Base-by-base conservation (phyloP, 2,329 filamentous ascomycete species). In the Lachnum nothofagi region DNA sequence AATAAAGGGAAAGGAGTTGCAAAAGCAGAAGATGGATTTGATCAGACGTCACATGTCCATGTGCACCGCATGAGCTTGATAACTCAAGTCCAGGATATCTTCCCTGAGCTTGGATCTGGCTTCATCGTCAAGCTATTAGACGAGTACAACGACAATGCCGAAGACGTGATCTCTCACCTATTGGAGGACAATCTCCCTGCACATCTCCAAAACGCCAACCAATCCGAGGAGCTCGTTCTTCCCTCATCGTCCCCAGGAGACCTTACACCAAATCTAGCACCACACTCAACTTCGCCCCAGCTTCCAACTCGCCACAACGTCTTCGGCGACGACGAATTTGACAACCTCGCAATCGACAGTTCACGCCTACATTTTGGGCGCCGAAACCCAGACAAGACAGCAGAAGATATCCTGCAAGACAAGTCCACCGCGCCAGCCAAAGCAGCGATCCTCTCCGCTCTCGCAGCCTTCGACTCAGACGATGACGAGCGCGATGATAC, bases 401-500 rank as follows among this genome's bases (percentile, higher is more conserved):
- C 87, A n/a, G 87, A 91, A 62, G 77, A 81, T 42, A 69, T 91
- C 14, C 77, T 91, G 6, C 71, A 77, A 41, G 83, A 89, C 62
- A 78, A 78, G 43, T 76, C 78, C 17, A 71, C 71, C 1, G 81
- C 83, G 3, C 80, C 85, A 1, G 83, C 83, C 60, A 95, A 94
- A 70, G 88, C 89, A 0, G 85, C 89, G 9, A 95, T 96, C 59
- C 72, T 95, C 20, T 88, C 91, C 3, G 91, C 91, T 0, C 79
- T 97, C 2, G 88, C 89, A 14, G 79, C 85, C 0, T 96, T 97
- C 58, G 91, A 97, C 69, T 85, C 85, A 0, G 91, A 97, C 60
- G 93, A 97, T 58, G 93, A 98, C 65, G 93, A 98, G 70, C 81
- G 90, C 29, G 93, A 98, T 66, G 93, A 98, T 66, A 97, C 91